Base-by-base conservation (phyloP, 2,329 filamentous ascomycete species). In the Blastomyces gilchristii region DNA sequence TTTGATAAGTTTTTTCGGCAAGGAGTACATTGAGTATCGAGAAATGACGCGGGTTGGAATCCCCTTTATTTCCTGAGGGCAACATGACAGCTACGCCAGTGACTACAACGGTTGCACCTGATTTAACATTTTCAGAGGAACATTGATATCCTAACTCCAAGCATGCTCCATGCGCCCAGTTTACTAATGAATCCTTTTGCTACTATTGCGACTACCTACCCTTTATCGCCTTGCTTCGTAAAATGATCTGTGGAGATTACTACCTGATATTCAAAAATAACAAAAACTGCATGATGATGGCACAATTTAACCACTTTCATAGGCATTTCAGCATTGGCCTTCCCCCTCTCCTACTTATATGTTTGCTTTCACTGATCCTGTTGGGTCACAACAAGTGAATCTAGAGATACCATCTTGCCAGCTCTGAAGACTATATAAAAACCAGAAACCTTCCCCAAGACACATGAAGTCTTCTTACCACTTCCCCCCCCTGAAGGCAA, bases 1-100 rank as follows among this genome's bases (percentile, higher is more conserved):
- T 67, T 78, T 99, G 60, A 77, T 93, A 8, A 78, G 81, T 16
- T 97, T 97, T 77, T 99, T 97, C 73, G 88, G 88, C 0, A 80
- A 88, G 8, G 87, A 95, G 58, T 99, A 97, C 73, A 76, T 85
- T 25, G 75, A 84, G 22, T 99, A 96, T 72, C 83, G 83, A 68
- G 82, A 82, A 71, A 81, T 80, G 63, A 92, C 92, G 4, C 81
- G 83, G 53, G 90, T 91, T 9, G 85, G 85, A 71, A 95, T 99
- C 69, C 94, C 93, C 0, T 89, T 95, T 65, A 86, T 93, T 62
- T 68, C 65, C 57, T 81, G 66, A 73, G n/a, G 6, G 16, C 18
- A 9, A 9, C 11, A 60, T 49, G 47, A 50, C 22, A 16, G 12
- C 18, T 49, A 50, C 31, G 14, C 14, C 37, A 22, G 12, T n/a